Evolutionary conservation across 2,329 filamentous ascomycete genomes (phyloP).

Genomic region (Cercospora citrullina): DNA sequence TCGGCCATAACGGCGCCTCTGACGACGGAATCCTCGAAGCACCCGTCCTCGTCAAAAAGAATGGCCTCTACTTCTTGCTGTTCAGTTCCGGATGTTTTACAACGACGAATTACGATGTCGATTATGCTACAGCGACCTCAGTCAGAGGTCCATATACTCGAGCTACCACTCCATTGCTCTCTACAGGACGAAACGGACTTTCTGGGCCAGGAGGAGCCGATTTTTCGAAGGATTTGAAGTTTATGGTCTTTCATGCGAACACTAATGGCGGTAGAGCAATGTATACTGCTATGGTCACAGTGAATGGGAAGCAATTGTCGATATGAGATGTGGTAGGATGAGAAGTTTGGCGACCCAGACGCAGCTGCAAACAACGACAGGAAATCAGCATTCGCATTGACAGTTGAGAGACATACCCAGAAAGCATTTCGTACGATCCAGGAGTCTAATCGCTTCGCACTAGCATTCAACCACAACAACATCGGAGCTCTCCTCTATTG

Average conservation of each 20-base stretch:
- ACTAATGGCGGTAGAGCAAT: conserved; percentile 27
- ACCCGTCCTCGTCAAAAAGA: conserved; percentile 33
- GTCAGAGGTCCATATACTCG: conserved; percentile 39
- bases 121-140: conserved; percentile 36
- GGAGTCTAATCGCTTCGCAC: neutral
- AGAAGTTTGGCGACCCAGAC: neutral
- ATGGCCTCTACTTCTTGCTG: conserved; percentile 40
- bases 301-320: conserved; percentile 7
- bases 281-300: conserved; percentile 23
- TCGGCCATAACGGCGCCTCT: conserved; percentile 34
- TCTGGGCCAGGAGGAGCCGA: conserved; percentile 38
- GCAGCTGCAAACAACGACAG: neutral
- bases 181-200: conserved; percentile 35
- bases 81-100: conserved; percentile 41
- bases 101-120: conserved; percentile 36
- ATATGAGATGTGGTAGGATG: neutral
- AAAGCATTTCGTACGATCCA: neutral
- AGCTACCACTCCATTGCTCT: conserved; percentile 30
- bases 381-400: neutral
- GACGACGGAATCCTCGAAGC: conserved; percentile 40
- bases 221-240: conserved; percentile 32
- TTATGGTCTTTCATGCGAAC: conserved; percentile 40
- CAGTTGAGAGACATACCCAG: neutral
- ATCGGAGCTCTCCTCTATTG: neutral
- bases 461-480: neutral